Evolutionary conservation across 2,329 filamentous ascomycete genomes (phyloP).

Genomic region (Colletotrichum tofieldiae): DNA sequence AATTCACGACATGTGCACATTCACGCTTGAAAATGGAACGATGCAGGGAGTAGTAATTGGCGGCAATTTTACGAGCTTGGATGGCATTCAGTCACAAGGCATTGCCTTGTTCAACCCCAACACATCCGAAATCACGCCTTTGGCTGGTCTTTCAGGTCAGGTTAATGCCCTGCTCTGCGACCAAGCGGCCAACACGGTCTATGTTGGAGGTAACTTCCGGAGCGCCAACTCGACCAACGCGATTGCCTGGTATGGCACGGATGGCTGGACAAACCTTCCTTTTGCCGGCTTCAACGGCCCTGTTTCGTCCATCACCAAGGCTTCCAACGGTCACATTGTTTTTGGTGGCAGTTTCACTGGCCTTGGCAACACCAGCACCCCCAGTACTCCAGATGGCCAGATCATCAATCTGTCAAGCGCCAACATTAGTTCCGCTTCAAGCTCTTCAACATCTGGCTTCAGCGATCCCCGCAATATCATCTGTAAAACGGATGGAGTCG

Average conservation of each 20-base stretch:
- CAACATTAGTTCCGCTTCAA: conserved; percentile 77
- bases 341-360: conserved; percentile 94
- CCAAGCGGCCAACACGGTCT: conserved; percentile 81
- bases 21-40: conserved; percentile 76
- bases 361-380: conserved; percentile 83
- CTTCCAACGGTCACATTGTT: conserved; percentile 86
- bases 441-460: conserved; percentile 75
- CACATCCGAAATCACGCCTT: conserved; percentile 78
- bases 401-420: conserved; percentile 88
- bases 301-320: conserved; percentile 87
- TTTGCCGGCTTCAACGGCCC: conserved; percentile 97
- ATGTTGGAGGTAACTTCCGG: conserved; percentile 90
- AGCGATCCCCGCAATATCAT: conserved; percentile 85
- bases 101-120: conserved; percentile 87
- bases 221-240: conserved; percentile 90
- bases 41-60: conserved; percentile 85
- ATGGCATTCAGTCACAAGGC: conserved; percentile 80
- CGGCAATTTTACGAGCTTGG: conserved; percentile 95
- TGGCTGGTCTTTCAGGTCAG: conserved; percentile 86
- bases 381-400: conserved; percentile 79
- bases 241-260: conserved; percentile 80
- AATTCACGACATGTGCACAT: conserved; percentile 90
- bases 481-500: conserved; percentile 80
- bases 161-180: conserved; percentile 91
- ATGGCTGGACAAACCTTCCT: conserved; percentile 84